phyloP scores from a whole-genome alignment of 1,139 yeast genomes.

The Hemisphaericaspora subhashii region DNA sequence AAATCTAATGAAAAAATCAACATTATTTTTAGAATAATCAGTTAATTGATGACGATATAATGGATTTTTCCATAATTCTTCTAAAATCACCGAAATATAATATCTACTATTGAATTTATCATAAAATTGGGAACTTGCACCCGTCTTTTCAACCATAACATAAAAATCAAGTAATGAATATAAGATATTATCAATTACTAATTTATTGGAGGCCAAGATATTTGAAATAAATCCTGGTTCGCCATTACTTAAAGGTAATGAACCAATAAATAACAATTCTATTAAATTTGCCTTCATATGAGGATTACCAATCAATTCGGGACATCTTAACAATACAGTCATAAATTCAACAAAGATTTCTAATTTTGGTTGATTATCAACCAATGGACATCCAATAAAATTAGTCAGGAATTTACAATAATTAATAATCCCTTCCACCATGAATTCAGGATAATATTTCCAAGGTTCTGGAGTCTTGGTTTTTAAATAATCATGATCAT shows the following conservation, averaged over 20 bases:
- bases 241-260: slow-evolving; percentile 57
- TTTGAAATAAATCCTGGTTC: slow-evolving; percentile 72
- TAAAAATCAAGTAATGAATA: slow-evolving; percentile 86
- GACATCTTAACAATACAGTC: slow-evolving; percentile 75
- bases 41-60: slow-evolving; percentile 67
- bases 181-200: slow-evolving; percentile 66
- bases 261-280: slow-evolving; percentile 77
- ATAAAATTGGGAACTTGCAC: slow-evolving; percentile 91
- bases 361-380: slow-evolving; percentile 50
- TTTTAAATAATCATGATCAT: slow-evolving; percentile 67
- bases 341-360: slow-evolving; percentile 69
- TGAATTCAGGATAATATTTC: slow-evolving; percentile 82
- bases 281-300: slow-evolving; percentile 85
- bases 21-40: slow-evolving; percentile 61
- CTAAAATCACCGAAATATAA: slow-evolving; percentile 80
- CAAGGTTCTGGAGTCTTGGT: slow-evolving; percentile 72
- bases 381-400: slow-evolving; percentile 60
- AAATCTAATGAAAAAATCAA: slow-evolving; percentile 84
- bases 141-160: slow-evolving; percentile 94
- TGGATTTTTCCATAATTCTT: slow-evolving; percentile 77
- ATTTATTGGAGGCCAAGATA: slow-evolving; percentile 60
- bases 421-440: slow-evolving; percentile 79
- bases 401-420: slow-evolving; percentile 68
- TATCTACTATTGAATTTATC: slow-evolving; percentile 92
- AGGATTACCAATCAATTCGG: slow-evolving; percentile 86